A percentile compares a stretch with the other conserved stretches of the same genome.
phyloP scores from a whole-genome alignment of 495 filamentous ascomycete genomes.

The Penicillium turbatum region DNA sequence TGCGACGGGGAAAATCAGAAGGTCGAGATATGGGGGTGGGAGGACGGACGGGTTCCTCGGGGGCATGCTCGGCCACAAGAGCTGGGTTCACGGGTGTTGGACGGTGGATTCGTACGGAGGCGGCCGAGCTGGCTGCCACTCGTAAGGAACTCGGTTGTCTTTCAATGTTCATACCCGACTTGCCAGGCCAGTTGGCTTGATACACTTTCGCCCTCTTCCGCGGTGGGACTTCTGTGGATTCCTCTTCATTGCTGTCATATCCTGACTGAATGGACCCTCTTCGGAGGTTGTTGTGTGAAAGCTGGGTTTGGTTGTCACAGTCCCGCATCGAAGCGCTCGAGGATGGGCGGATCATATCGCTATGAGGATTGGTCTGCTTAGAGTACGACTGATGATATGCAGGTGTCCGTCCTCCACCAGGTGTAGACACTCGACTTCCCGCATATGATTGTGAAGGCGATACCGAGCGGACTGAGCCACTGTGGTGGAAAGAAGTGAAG shows the following conservation, averaged over 20 bases:
- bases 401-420: constrained; percentile 26
- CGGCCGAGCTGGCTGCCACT: constrained; percentile 80
- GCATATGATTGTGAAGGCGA: constrained; percentile 39
- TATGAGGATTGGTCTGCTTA: constrained; percentile 25
- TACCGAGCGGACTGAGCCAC: constrained; percentile 30
- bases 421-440: constrained; percentile 38
- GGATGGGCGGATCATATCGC: constrained; percentile 41
- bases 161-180: constrained; percentile 61
- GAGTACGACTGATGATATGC: constrained; percentile 21
- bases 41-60: constrained; percentile 74
- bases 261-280: constrained; percentile 50
- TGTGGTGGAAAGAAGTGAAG: constrained; percentile 27
- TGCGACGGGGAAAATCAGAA: constrained; percentile 32
- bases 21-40: constrained; percentile 71
- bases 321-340: constrained; percentile 48
- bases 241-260: constrained; percentile 61
- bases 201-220: constrained; percentile 70
- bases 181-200: constrained; percentile 62
- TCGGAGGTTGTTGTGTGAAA: constrained; percentile 23
- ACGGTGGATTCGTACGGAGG: constrained; percentile 79
- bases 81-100: constrained; percentile 62
- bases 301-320: constrained; percentile 30
- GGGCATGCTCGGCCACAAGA: constrained; percentile 44
- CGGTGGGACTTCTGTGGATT: constrained; percentile 56
- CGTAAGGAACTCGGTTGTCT: constrained; percentile 73